These are phyloP conservation scores for Claviceps monticola DNA, from an alignment of 2,329 filamentous ascomycete species.

Conservation along the genomic window DNA sequence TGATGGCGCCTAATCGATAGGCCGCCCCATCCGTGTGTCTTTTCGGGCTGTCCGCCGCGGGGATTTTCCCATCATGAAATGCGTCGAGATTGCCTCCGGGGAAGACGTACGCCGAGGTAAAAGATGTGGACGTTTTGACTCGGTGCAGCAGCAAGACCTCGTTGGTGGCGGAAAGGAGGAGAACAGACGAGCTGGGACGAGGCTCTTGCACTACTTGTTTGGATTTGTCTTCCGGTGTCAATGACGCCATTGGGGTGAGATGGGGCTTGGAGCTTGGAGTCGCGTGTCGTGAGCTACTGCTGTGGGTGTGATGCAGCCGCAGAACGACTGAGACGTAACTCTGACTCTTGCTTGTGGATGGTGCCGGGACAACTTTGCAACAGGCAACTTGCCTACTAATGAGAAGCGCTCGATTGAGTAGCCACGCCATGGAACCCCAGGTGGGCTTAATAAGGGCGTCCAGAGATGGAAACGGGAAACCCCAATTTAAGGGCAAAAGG, in stretches of 20 bases:
- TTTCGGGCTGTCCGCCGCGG: constrained; percentile 28
- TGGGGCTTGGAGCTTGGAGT: neutral
- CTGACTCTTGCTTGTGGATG: neutral
- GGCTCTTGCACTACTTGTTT: constrained; percentile 25
- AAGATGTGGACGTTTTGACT: constrained; percentile 68
- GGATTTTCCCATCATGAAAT: constrained; percentile 56
- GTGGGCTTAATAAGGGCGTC: too few relatives aligned
- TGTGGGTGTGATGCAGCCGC: neutral
- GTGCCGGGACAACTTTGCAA: neutral
- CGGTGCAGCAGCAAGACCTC: constrained; percentile 80
- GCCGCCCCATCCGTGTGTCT: constrained; percentile 57
- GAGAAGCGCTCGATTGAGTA: neutral
- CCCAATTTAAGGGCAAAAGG: too few relatives aligned
- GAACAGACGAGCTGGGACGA: constrained; percentile 59
- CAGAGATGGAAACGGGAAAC: neutral
- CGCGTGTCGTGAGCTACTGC: constrained; percentile 1
- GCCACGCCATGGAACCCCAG: constrained; percentile 1
- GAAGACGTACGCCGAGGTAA: constrained; percentile 88
- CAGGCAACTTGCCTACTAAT: constrained; percentile 2
- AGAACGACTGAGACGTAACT: neutral
- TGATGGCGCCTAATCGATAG: constrained; percentile 72
- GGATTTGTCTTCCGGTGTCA: constrained; percentile 5
- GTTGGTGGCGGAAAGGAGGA: constrained; percentile 76
- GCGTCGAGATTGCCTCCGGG: constrained; percentile 75
- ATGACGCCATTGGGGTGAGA: constrained; percentile 2